A percentile compares a stretch with the other conserved stretches of the same genome.
These are phyloP conservation scores for Penicillium hordei DNA, from an alignment of 2,329 filamentous ascomycete species.

Conservation along the genomic window DNA sequence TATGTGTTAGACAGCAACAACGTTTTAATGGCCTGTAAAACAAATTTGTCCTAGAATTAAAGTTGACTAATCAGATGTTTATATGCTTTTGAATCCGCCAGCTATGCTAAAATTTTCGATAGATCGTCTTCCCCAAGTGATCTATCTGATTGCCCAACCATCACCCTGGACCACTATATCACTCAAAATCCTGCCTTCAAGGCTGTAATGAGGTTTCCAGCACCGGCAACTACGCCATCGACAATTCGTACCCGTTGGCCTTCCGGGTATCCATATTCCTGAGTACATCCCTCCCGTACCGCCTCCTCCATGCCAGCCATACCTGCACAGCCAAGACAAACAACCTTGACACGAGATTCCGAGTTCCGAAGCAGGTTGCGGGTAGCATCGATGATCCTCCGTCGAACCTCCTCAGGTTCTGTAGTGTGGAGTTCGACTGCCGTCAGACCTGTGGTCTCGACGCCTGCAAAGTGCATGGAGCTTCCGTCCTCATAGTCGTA, in stretches of 20 bases:
- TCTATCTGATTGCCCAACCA: not conserved
- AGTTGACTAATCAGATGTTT: not conserved
- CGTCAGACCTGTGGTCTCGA: slow-evolving; percentile 76
- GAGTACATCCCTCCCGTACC: slow-evolving; percentile 67
- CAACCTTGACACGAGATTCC: slow-evolving; percentile 57
- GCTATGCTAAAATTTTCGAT: not conserved
- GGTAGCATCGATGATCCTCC: slow-evolving; percentile 69
- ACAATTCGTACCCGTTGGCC: slow-evolving; percentile 67
- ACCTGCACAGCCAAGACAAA: slow-evolving; percentile 85
- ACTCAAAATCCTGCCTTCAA: slow-evolving; percentile 39
- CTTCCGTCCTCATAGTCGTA: slow-evolving; percentile 31
- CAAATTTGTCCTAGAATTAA: not conserved
- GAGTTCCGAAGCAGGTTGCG: slow-evolving; percentile 59
- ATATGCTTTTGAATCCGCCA: not conserved
- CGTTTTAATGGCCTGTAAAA: not conserved
- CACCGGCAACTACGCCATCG: slow-evolving; percentile 60
- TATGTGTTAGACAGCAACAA: slow-evolving; percentile 12
- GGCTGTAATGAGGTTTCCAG: slow-evolving; percentile 36
- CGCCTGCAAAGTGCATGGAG: slow-evolving; percentile 67
- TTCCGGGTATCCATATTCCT: slow-evolving; percentile 61
- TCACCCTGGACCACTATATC: not conserved
- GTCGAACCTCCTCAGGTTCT: slow-evolving; percentile 61
- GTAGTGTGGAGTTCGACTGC: slow-evolving; percentile 76
- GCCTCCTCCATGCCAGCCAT: slow-evolving; percentile 83
- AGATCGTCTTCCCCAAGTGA: not conserved